Evolutionary conservation across 2,329 filamentous ascomycete genomes (phyloP).

Genomic region (Trichoderma sp.): DNA sequence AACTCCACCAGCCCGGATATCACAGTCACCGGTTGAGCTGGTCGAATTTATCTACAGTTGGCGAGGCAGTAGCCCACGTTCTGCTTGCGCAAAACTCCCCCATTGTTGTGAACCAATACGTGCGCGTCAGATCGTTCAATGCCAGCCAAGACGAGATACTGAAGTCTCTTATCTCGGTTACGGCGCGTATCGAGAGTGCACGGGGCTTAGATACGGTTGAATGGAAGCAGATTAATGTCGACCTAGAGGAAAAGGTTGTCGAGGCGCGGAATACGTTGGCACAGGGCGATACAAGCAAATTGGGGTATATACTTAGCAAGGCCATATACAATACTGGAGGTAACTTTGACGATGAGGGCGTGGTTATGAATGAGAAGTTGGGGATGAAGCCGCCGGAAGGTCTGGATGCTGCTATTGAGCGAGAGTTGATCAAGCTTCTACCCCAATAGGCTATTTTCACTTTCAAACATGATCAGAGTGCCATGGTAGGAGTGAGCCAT

Average conservation of each 20-base stretch:
- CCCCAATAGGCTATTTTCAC: neutral
- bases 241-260: neutral
- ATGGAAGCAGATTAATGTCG: neutral
- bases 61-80: neutral
- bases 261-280: neutral
- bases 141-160: slow-evolving; percentile 9
- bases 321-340: neutral
- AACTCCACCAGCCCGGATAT: neutral
- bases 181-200: neutral
- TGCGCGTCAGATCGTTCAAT: slow-evolving; percentile 2
- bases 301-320: slow-evolving; percentile 1
- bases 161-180: neutral
- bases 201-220: neutral
- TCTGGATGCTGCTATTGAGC: neutral
- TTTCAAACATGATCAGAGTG: too few relatives aligned
- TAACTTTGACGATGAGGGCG: neutral
- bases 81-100: neutral
- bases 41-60: neutral
- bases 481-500: too few relatives aligned
- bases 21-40: neutral
- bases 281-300: neutral
- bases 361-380: slow-evolving; percentile 1
- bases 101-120: neutral
- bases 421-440: neutral
- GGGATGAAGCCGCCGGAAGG: neutral